phyloP scores from a whole-genome alignment of 805 yeast genomes.

The Saccharomycopsis fodiens region DNA sequence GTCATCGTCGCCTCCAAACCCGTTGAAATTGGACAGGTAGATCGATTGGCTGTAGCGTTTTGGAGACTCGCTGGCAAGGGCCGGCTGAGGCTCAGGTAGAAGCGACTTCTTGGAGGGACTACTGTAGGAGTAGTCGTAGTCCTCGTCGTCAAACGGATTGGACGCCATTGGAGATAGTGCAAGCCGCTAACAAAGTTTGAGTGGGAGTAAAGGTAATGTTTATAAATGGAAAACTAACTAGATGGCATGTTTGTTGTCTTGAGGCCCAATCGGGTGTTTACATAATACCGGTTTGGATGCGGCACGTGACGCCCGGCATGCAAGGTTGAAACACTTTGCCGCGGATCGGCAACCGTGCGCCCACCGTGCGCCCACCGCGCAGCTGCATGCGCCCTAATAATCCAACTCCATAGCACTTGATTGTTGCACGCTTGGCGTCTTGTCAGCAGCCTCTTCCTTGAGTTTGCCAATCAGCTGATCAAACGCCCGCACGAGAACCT shows the following conservation, averaged over 20 bases:
- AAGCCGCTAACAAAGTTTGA: not conserved
- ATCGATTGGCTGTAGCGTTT: conserved; percentile 13
- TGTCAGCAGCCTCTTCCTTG: conserved; percentile 14
- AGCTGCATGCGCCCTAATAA: conserved; percentile 3
- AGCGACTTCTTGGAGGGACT: conserved; percentile 16
- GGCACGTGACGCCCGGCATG: too few species aligned
- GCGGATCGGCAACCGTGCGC: too few species aligned
- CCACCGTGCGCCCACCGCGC: too few species aligned
- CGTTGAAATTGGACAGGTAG: conserved; percentile 15
- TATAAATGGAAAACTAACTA: not conserved
- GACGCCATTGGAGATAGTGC: not conserved
- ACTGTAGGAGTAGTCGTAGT: conserved; percentile 19
- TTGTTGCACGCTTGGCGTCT: not conserved
- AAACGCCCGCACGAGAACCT: not conserved
- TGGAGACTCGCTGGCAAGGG: conserved; percentile 15
- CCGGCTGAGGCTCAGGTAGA: conserved; percentile 15
- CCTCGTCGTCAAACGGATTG: conserved; percentile 27
- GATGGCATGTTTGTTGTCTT: not conserved
- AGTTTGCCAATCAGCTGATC: not conserved
- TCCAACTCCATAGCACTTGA: conserved; percentile 9
- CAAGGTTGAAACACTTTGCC: too few species aligned
- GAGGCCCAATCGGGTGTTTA: not conserved
- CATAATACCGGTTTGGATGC: not conserved
- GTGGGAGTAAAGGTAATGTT: not conserved
- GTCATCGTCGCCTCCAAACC: conserved; percentile 7